These are phyloP conservation scores for Arabis hirsuta DNA, from an alignment of 345 rosid genomes.

Conservation along the genomic window DNA sequence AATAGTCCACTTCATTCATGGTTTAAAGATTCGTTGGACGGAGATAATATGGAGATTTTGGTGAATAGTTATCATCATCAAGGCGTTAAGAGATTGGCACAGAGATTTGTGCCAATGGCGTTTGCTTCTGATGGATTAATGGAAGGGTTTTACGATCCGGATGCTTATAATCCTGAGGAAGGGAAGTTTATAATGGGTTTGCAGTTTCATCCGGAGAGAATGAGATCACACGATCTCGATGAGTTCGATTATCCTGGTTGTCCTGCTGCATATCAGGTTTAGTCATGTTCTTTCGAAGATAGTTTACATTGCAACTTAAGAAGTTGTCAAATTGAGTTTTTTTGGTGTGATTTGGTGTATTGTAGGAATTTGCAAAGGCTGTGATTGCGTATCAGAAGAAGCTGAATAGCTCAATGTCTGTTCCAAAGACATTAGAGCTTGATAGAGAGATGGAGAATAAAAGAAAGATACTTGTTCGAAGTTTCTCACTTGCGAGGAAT, in stretches of 20 bases:
- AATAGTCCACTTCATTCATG: constrained; percentile 62
- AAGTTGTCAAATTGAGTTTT: constrained; percentile 6
- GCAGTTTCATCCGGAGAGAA: constrained; percentile 75
- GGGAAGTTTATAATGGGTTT: constrained; percentile 71
- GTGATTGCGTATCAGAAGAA: constrained; percentile 84
- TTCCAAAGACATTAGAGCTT: constrained; percentile 53
- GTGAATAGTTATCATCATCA: constrained; percentile 77
- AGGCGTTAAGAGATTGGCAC: constrained; percentile 66
- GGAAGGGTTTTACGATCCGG: constrained; percentile 75
- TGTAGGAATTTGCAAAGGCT: constrained; percentile 87
- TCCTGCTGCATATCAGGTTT: constrained; percentile 68
- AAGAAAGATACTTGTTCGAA: constrained; percentile 57
- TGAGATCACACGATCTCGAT: constrained; percentile 57
- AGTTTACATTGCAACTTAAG: neutral
- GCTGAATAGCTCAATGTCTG: constrained; percentile 51
- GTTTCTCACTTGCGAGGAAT: constrained; percentile 77
- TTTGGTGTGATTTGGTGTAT: neutral
- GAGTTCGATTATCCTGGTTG: constrained; percentile 67
- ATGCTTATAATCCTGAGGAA: constrained; percentile 64
- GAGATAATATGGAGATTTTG: constrained; percentile 56
- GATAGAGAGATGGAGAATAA: constrained; percentile 68
- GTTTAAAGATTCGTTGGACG: constrained; percentile 63
- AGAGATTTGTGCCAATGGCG: constrained; percentile 69
- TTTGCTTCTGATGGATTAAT: constrained; percentile 66
- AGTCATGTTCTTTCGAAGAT: constrained; percentile 17